A percentile compares a stretch with the other conserved stretches of the same genome.
phyloP scores from a whole-genome alignment of 2,329 filamentous ascomycete genomes.

The Zasmidium angulare region DNA sequence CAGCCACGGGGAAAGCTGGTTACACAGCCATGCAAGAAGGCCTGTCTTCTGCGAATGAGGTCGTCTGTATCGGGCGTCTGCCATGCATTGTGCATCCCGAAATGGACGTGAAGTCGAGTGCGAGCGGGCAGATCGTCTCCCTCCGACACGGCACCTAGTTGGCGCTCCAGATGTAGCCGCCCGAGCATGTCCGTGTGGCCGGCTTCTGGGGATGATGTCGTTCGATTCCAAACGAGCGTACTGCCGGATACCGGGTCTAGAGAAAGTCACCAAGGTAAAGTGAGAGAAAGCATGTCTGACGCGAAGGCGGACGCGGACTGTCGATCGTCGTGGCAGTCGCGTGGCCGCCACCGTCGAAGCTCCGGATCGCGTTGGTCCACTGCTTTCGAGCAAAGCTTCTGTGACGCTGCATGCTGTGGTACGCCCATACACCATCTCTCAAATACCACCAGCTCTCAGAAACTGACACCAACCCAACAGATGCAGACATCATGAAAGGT shows the following conservation, averaged over 20 bases:
- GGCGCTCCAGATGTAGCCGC: background rate
- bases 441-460: too few species aligned
- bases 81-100: background rate
- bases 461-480: background rate
- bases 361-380: background rate
- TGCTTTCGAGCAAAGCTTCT: slow-evolving; percentile 6
- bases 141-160: background rate
- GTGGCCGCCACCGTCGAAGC: slow-evolving; percentile 4
- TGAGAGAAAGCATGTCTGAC: background rate
- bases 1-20: background rate
- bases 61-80: background rate
- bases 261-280: background rate
- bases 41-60: background rate
- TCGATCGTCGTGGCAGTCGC: slow-evolving; percentile 3
- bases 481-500: background rate
- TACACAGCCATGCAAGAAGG: background rate
- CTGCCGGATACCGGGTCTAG: background rate
- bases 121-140: background rate
- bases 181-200: slow-evolving; percentile 2
- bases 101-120: background rate
- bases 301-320: too few species aligned
- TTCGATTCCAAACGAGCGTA: background rate
- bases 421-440: background rate
- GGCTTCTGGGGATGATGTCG: background rate
- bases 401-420: slow-evolving; percentile 1